Evolutionary conservation across 2,329 filamentous ascomycete genomes (phyloP), one percentile per base, ranked within the genome.

Genomic region (Dothideomycetes sp.): DNA sequence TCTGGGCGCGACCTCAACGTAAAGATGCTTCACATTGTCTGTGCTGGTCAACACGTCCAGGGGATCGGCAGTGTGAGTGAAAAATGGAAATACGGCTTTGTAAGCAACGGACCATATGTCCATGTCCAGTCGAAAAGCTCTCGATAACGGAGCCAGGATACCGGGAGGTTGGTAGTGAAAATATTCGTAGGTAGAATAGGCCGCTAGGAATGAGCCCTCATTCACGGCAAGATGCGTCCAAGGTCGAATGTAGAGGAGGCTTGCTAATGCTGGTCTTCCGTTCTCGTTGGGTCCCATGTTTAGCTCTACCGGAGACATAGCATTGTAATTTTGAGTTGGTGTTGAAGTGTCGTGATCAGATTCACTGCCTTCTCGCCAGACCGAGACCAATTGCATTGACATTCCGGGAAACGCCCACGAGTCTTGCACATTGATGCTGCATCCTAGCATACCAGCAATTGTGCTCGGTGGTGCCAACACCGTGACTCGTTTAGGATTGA

Each of bases 181-280:
- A 60, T 80, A 85, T 51, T 85, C 78, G 55, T 84, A 82, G 4
- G 74, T 78, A 33, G 72, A 71, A 60, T 84, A 88, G 5, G 76
- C 80, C 43, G 71, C 70, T n/a, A 82, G 70, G 4, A 77, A 84
- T 0, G 81, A 84, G 7, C 82, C 81, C 61, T 89, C 83, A 55
- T 88, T 88, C 48, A 86, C 73, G 2, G 73, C 64, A 0, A 86
- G 52, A 13, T 73, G 69, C 0, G 67, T 69, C 83, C 84, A 88
- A 2, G 72, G 71, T 1, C 73, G 69, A n/a, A 73, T 63, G 18
- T 68, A 68, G 31, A 84, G 70, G 1, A 85, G 22, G 15, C 41
- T 39, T 12, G 34, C n/a, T 7, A 25, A 19, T 7, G 37, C 22
- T 28, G 28, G 32, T 20, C 38, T 37, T 12, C 36, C 22, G 25